Evolutionary conservation across 2,329 filamentous ascomycete species (phyloP).

Genomic region (Ophioceras dolichostomum): DNA sequence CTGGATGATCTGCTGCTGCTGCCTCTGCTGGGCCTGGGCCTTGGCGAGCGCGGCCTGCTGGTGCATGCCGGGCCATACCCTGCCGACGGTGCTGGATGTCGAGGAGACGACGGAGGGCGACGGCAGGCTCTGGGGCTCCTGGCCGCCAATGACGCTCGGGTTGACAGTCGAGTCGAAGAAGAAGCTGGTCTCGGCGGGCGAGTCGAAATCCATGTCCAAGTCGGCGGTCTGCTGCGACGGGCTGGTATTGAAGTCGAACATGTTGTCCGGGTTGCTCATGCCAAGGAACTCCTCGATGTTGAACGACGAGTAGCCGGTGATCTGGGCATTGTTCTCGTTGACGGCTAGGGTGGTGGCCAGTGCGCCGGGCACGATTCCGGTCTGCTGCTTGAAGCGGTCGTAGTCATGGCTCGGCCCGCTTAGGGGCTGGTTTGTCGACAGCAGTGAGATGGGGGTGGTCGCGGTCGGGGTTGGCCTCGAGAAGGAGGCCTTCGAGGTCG

Average conservation of each 20-base stretch:
- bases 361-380: slow-evolving; percentile 77
- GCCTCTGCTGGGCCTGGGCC: slow-evolving; percentile 56
- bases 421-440: slow-evolving; percentile 44
- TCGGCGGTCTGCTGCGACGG: slow-evolving; percentile 50
- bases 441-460: slow-evolving; percentile 39
- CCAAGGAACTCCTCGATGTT: slow-evolving; percentile 33
- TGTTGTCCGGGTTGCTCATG: slow-evolving; percentile 47
- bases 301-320: slow-evolving; percentile 38
- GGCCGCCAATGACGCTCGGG: slow-evolving; percentile 55
- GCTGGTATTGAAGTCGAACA: slow-evolving; percentile 62
- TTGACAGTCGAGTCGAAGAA: slow-evolving; percentile 56
- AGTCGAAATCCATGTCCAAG: slow-evolving; percentile 59
- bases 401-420: slow-evolving; percentile 88
- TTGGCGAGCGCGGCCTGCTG: slow-evolving; percentile 74
- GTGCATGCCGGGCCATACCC: slow-evolving; percentile 89
- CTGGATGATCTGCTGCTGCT: slow-evolving; percentile 48
- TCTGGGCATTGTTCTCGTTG: slow-evolving; percentile 46
- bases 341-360: slow-evolving; percentile 69
- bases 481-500: slow-evolving; percentile 38
- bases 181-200: slow-evolving; percentile 44
- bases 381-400: slow-evolving; percentile 90
- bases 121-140: slow-evolving; percentile 41
- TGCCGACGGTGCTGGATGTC: slow-evolving; percentile 46
- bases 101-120: slow-evolving; percentile 27
- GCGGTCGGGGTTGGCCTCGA: slow-evolving; percentile 28